phyloP scores from a whole-genome alignment of 257 asterid species.

The Petunia axillaris region DNA sequence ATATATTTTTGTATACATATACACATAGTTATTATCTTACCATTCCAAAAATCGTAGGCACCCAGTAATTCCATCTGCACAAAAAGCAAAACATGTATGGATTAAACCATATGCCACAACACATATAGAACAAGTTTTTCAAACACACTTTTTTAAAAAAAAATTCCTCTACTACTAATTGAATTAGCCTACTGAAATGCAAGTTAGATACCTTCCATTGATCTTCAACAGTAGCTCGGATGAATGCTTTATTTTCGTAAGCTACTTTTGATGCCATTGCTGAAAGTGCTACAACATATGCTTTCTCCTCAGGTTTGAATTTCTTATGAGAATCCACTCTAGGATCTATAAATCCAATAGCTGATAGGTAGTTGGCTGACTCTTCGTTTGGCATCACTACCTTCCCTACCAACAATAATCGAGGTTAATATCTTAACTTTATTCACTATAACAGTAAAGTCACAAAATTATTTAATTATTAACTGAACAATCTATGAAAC shows the following conservation, averaged over 20 bases:
- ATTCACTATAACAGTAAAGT: background rate
- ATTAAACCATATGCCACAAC: background rate
- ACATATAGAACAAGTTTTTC: background rate
- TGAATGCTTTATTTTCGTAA: constrained; percentile 58
- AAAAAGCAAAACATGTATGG: background rate
- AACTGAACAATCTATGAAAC: background rate
- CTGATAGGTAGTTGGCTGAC: constrained; percentile 43
- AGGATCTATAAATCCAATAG: constrained; percentile 51
- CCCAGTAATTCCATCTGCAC: constrained; percentile 55
- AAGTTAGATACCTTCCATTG: constrained; percentile 56
- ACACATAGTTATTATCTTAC: constrained; percentile 31
- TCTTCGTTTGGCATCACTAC: constrained; percentile 42
- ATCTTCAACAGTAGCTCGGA: constrained; percentile 46
- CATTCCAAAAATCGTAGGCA: constrained; percentile 48
- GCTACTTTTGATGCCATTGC: constrained; percentile 75
- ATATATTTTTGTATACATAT: background rate
- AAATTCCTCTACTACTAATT: background rate
- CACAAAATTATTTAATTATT: background rate
- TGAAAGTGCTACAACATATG: constrained; percentile 47
- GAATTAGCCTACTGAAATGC: background rate
- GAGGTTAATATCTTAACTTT: background rate
- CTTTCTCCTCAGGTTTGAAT: constrained; percentile 43
- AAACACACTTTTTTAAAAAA: no score
- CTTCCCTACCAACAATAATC: constrained; percentile 41
- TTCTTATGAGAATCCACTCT: constrained; percentile 61